Base-by-base conservation (phyloP, 2,329 filamentous ascomycete species). In the Verticillium klebahnii region DNA sequence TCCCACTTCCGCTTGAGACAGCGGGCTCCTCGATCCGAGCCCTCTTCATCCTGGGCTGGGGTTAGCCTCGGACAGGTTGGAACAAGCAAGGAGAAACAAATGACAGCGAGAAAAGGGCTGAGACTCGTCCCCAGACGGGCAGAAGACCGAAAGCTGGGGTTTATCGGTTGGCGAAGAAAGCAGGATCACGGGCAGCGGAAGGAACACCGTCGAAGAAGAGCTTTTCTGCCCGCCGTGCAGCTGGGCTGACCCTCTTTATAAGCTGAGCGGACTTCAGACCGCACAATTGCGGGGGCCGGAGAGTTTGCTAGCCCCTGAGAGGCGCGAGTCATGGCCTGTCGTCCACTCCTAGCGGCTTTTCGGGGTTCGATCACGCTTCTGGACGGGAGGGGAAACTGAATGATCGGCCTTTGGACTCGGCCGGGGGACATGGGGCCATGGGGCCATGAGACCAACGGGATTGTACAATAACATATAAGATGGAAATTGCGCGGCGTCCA, bases 11-110 rank as follows among this genome's bases (percentile, higher is more conserved):
- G 25, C 25, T 45, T 39, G 57, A 40, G 25, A 9, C 57, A 12
- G 25, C 39, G 56, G 60, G 61, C 25, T 66, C 66, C 60, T 64
- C 65, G 45, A 65, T 61, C 50, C 66, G 66, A 52, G 66, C 64
- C 60, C 66, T 63, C 61, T 69, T 69, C 67, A 68, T 69, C 39
- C 60, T 50, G 37, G 31, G 11, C 14, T 29, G 29, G 29, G 25
- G 29, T 57, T 57, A 32, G 34, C 36, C 36, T 14, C 29, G 12
- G 54, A 9, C 5, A 5, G 31, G 32, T 19, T 17, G 55, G 23
- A 15, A 37, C 31, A 36, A 57, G 31, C 17, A 19, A 12, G 29
- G 31, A 29, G 52, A 55, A 56, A 15, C 50, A 54, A 11, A 25
- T 12, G n/a, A 40, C 3, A 40, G 19, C n/a, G 19, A 52, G 19